These are phyloP conservation scores for Leonotis leonurus DNA, from an alignment of 257 asterid genomes.

Conservation along the genomic window DNA sequence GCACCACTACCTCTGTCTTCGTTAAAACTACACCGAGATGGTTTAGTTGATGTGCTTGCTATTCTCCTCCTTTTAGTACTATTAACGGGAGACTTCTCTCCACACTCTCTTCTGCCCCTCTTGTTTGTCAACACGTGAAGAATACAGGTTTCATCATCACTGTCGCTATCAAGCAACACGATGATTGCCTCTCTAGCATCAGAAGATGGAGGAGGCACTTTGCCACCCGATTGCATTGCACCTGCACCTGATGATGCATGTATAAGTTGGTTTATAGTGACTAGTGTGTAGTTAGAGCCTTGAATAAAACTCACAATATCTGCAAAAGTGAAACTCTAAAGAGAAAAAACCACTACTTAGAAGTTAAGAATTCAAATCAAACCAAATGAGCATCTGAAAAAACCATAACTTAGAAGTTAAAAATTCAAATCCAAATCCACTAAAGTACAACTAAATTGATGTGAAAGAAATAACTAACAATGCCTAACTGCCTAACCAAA, in stretches of 20 bases:
- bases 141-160: background rate
- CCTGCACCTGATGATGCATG: slow-evolving; percentile 9
- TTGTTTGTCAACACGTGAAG: background rate
- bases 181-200: slow-evolving; percentile 7
- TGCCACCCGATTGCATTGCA: background rate
- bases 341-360: background rate
- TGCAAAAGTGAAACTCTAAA: too few relatives aligned
- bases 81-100: background rate
- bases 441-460: too few relatives aligned
- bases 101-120: background rate
- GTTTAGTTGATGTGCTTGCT: background rate
- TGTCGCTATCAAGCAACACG: slow-evolving; percentile 13
- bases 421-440: too few relatives aligned
- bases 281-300: too few relatives aligned
- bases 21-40: too few relatives aligned
- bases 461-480: too few relatives aligned
- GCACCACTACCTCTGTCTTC: too few relatives aligned
- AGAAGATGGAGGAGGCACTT: background rate
- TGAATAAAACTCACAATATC: too few relatives aligned
- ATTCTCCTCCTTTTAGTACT: background rate
- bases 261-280: too few relatives aligned
- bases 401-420: too few relatives aligned
- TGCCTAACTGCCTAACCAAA: too few relatives aligned
- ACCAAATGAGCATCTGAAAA: too few relatives aligned
- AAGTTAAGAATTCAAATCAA: background rate